Base-by-base conservation (phyloP, 441 rosid species). In the Jatropha multifida region DNA sequence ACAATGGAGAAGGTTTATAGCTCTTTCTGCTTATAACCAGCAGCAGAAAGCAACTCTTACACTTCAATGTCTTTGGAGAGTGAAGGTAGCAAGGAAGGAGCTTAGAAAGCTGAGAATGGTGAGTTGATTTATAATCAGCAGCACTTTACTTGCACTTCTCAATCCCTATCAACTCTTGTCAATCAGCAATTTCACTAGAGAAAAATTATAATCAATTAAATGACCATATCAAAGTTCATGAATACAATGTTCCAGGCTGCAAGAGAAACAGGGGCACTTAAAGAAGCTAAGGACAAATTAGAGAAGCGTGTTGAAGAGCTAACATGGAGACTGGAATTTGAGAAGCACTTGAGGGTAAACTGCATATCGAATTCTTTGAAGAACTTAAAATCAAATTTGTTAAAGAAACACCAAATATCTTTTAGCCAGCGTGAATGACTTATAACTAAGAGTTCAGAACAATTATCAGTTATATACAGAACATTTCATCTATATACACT, bases 291-390 rank as follows among this genome's bases (percentile, higher is more conserved):
- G 81, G 92, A 91, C 84, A 91, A 89, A 85, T 78, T 91, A 17
- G 92, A 91, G 84, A 91, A 91, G 80, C 90, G 90, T 55, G 96
- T 89, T 68, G 96, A 91, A 79, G 92, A 91, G 84, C 84, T 91
- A 61, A 81, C 85, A 49, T 89, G 93, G 96, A 83, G 96, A 49
- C 78, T 91, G 44, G 87, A 91, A 71, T 72, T 91, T 71, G 96
- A 91, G 79, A 91, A 84, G 76, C 89, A 83, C 78, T 78, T 89
- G 81, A 83, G 88, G 91, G 96, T 91, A 83, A 41, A 48, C 17
- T 66, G 65, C 60, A 52, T 75, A 66, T 65, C 49, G 44, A 60
- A 17, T 60, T 41, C 14, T 46, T 26, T 23, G 37, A 38, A 42
- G 49, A 18, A 63, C 46, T 56, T 12, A 0, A 41, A 49, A 56